Evolutionary conservation across 2,329 filamentous ascomycete species (phyloP).

Genomic region (Aspergillus sp.): DNA sequence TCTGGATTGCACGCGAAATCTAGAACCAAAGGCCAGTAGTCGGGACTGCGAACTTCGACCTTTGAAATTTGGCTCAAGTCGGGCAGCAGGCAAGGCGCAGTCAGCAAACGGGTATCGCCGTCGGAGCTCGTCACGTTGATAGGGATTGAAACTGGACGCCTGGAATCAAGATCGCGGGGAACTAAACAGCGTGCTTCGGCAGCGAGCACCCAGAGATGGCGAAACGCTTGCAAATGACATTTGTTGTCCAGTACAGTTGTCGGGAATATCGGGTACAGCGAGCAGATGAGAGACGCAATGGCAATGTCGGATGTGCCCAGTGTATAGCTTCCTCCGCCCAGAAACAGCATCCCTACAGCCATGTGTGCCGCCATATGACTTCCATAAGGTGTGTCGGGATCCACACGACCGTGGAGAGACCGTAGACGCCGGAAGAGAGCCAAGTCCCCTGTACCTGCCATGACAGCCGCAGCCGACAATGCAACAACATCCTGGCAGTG

Average conservation of each 20-base stretch:
- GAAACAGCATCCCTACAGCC: constrained; percentile 86
- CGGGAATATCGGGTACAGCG: constrained; percentile 94
- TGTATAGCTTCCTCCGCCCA: constrained; percentile 90
- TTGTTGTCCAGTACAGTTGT: constrained; percentile 89
- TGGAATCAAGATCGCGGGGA: constrained; percentile 82
- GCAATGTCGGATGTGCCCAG: constrained; percentile 88
- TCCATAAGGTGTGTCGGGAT: constrained; percentile 84
- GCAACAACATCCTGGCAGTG: constrained; percentile 91
- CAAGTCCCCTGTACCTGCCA: constrained; percentile 94
- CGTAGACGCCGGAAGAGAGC: constrained; percentile 82
- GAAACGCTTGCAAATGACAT: constrained; percentile 92
- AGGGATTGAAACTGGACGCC: constrained; percentile 75
- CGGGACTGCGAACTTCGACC: constrained; percentile 50
- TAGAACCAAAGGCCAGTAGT: constrained; percentile 81
- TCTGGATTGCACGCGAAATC: constrained; percentile 69
- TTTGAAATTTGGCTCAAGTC: constrained; percentile 45
- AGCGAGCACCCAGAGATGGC: constrained; percentile 96
- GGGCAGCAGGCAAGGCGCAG: constrained; percentile 62
- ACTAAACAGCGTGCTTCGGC: constrained; percentile 88
- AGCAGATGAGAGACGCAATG: constrained; percentile 80
- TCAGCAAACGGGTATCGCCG: constrained; percentile 41
- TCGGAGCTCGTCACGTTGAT: constrained; percentile 66
- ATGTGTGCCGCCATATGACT: constrained; percentile 92
- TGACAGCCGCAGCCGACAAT: constrained; percentile 81
- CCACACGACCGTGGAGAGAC: constrained; percentile 83